Conservation (phyloP, 2,329 filamentous ascomycete genomes). For the Pyrenochaeta sp. region DNA sequence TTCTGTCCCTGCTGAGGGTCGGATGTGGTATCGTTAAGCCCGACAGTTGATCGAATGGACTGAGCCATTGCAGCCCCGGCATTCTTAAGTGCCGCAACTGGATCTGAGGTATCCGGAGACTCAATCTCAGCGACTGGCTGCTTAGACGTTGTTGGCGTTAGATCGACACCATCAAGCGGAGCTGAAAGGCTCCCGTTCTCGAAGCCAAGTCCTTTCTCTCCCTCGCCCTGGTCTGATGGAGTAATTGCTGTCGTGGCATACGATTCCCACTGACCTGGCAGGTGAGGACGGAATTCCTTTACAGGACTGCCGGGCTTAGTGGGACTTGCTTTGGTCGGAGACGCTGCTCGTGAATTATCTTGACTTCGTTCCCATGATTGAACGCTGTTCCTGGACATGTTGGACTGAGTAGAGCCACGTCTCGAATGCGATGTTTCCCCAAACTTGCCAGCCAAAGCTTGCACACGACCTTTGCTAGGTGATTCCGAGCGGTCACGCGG, state of each 20-base stretch:
- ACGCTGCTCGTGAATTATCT: slow-evolving; percentile 46
- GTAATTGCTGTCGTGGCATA: slow-evolving; percentile 52
- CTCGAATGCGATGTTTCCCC: slow-evolving; percentile 56
- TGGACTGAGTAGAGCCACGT: slow-evolving; percentile 56
- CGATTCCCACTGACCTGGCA: slow-evolving; percentile 65
- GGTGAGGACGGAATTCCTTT: slow-evolving; percentile 58
- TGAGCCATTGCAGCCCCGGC: slow-evolving; percentile 60
- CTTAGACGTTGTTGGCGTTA: slow-evolving; percentile 50
- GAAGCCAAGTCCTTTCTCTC: slow-evolving; percentile 36
- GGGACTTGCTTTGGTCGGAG: slow-evolving; percentile 38
- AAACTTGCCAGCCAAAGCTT: slow-evolving; percentile 61
- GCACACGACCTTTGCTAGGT: slow-evolving; percentile 60
- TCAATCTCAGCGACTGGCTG: slow-evolving; percentile 33
- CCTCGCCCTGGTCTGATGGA: slow-evolving; percentile 37
- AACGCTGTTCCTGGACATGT: slow-evolving; percentile 51
- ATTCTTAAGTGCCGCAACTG: slow-evolving; percentile 56
- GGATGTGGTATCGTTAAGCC: slow-evolving; percentile 31
- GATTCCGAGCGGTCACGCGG: slow-evolving; percentile 52
- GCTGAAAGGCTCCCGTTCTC: slow-evolving; percentile 11
- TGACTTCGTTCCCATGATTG: slow-evolving; percentile 52
- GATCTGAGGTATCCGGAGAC: slow-evolving; percentile 30
- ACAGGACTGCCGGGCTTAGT: slow-evolving; percentile 47
- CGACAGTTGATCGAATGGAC: slow-evolving; percentile 53
- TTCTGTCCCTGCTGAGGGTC: slow-evolving; percentile 18
- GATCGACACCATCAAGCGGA: slow-evolving; percentile 39